Conservation (phyloP, 441 rosid species). For the Corymbia citriodora region DNA sequence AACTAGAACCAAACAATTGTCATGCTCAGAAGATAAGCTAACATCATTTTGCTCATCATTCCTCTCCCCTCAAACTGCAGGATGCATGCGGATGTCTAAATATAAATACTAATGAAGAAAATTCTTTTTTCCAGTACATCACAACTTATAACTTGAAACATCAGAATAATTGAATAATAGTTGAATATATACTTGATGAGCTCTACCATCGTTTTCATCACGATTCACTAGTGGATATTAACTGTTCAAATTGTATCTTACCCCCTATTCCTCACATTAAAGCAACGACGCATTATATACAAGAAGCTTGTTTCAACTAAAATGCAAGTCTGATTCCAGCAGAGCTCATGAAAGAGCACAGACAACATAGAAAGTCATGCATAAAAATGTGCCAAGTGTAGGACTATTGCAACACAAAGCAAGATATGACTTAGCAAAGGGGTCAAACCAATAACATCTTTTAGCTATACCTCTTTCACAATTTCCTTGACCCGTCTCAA, state of each 20-base stretch:
- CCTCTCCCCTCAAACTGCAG: neutral
- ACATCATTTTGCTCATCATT: neutral
- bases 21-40: neutral
- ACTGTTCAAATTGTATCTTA: neutral
- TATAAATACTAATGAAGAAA: neutral
- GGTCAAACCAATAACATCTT: neutral
- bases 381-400: neutral
- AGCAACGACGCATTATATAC: neutral
- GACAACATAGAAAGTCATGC: neutral
- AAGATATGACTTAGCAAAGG: neutral
- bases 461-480: constrained; percentile 74
- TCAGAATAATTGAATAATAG: neutral
- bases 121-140: neutral
- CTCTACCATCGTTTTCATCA: neutral
- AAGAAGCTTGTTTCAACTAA: neutral
- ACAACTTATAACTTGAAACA: neutral
- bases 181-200: neutral
- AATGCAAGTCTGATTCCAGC: neutral
- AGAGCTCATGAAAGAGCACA: neutral
- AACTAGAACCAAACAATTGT: neutral
- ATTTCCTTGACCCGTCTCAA: constrained; percentile 85
- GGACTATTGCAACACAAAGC: neutral
- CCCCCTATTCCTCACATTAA: neutral
- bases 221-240: neutral
- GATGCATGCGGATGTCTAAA: neutral